These are phyloP conservation scores for Omphalotus olearius DNA, from an alignment of 1,284 basidiomycete species.

Conservation along the genomic window DNA sequence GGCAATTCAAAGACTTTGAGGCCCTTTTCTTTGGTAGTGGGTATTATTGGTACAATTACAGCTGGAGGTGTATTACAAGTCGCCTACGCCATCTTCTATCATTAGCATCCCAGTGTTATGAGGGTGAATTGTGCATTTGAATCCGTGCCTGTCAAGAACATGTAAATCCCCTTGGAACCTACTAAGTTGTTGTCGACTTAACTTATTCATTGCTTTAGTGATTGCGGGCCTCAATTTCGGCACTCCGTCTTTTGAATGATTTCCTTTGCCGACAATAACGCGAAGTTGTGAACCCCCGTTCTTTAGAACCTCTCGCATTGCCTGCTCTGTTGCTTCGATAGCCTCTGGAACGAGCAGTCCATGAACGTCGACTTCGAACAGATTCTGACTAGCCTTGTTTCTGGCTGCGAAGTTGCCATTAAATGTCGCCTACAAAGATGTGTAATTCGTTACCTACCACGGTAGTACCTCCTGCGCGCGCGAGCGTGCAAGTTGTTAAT, in stretches of 20 bases:
- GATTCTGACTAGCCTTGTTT: constrained; percentile 21
- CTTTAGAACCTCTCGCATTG: constrained; percentile 53
- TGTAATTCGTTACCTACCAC: constrained; percentile 25
- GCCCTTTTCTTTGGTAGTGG: too few relatives aligned
- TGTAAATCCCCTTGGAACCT: neutral
- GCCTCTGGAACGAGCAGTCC: constrained; percentile 75
- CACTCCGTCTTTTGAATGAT: constrained; percentile 64
- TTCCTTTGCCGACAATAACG: constrained; percentile 77
- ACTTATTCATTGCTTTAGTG: constrained; percentile 61
- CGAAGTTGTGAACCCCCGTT: constrained; percentile 52
- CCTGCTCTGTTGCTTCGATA: constrained; percentile 54
- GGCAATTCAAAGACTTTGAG: too few relatives aligned
- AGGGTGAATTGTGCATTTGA: constrained; percentile 8
- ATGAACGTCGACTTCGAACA: constrained; percentile 68
- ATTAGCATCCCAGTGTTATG: constrained; percentile 9
- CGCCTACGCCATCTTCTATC: neutral
- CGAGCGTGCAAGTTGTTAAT: constrained; percentile 33
- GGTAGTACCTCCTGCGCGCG: constrained; percentile 36
- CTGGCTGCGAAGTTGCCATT: neutral
- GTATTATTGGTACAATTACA: too few relatives aligned
- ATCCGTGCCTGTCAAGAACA: constrained; percentile 6
- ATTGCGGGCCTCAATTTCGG: constrained; percentile 77
- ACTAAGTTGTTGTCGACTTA: neutral
- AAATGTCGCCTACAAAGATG: neutral
- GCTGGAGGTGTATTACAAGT: too few relatives aligned